Conservation (phyloP, 192 early-diverging fungal genomes). For the Linnemannia exigua region DNA sequence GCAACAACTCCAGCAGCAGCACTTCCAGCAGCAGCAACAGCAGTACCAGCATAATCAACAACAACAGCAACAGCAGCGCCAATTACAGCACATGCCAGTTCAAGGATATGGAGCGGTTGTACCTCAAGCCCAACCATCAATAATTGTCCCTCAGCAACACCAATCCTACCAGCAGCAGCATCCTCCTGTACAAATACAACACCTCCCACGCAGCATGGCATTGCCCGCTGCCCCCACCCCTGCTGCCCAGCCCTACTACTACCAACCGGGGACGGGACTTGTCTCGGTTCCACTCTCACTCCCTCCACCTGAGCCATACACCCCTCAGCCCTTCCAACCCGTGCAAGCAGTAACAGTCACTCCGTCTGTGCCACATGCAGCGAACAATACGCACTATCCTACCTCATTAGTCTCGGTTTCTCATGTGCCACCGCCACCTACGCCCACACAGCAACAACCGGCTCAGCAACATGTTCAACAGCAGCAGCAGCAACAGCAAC, state of each 20-base stretch:
- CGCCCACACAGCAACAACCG: neutral
- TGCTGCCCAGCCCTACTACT: constrained; percentile 32
- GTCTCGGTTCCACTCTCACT: constrained; percentile 36
- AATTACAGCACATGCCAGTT: neutral
- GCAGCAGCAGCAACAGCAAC: neutral
- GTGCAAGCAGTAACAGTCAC: constrained; percentile 15
- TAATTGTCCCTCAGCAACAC: neutral
- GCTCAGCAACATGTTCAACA: neutral
- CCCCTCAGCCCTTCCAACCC: constrained; percentile 11
- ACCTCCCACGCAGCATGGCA: neutral
- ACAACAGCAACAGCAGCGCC: neutral
- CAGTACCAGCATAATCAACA: neutral
- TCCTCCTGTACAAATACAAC: neutral
- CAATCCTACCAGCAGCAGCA: neutral
- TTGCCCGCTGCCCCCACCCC: constrained; percentile 15
- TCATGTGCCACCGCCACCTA: neutral
- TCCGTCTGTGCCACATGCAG: neutral
- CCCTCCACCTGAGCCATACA: constrained; percentile 10
- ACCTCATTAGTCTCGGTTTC: neutral
- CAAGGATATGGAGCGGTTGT: neutral
- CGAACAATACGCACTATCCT: constrained; percentile 11
- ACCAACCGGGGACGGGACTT: constrained; percentile 51
- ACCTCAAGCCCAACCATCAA: neutral
- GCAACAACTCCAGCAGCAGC: neutral
- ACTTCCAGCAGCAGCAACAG: neutral